Evolutionary conservation across 2,329 filamentous ascomycete species (phyloP), one percentile per base, ranked within the genome.

Genomic region (Arthroderma sp.): DNA sequence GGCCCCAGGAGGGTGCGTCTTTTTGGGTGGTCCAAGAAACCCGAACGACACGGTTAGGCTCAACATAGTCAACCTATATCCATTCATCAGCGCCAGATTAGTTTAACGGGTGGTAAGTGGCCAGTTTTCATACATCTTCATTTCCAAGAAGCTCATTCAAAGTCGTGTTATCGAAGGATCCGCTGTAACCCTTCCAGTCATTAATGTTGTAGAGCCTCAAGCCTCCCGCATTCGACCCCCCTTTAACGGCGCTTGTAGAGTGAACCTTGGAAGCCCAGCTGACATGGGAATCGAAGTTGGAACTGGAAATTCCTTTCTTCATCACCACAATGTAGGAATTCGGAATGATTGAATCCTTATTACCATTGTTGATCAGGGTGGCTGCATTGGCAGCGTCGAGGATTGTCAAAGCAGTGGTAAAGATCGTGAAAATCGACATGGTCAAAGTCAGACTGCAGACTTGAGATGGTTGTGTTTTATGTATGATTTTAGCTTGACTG

Each of bases 1-100:
- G 55, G 11, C 62, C 62, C 58, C 57, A 65, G 15, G 58, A 55
- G 31, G 61, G 55, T 37, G 47, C 49, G 30, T 45, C 48, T 36
- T 54, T 50, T 10, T 55, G 53, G 11, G 50, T 53, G 22, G 29
- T 15, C 11, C 46, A 29, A n/a, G 33, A 22, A 8, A 45, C 4
- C 4, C 32, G 27, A 6, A 45, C 45, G 10, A 40, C 30, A 10
- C 36, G 36, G 27, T 52, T 45, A 8, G 22, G 38, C 38, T 52
- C 50, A 38, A 52, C 36, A 36, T 47, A 47, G n/a, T 39, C 49
- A 32, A 52, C 50, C 50, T 52, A 44, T 15, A 9, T 38, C 22
- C 15, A 30, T 27, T 36, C 3, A 15, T 7, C 6, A 7, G 33
- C 30, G 10, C 4, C 4, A 15, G 22, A 30, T 29, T 8, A 9